Conservation (phyloP, 495 filamentous ascomycete genomes). For the Xylona heveae region DNA sequence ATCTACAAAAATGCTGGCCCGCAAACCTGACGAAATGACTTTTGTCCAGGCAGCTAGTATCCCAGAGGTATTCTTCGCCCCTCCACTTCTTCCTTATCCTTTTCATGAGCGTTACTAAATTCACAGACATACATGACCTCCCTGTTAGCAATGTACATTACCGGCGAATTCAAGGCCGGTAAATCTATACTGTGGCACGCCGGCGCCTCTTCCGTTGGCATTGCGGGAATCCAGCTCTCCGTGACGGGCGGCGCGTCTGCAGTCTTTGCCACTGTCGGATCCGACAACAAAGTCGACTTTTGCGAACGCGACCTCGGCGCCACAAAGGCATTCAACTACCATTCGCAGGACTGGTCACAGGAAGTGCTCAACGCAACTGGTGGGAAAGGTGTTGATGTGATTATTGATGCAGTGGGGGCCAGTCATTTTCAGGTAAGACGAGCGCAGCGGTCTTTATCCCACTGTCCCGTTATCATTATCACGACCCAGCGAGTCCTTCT, state of each 20-base stretch:
- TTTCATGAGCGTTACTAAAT: constrained; percentile 3
- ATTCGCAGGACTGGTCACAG: constrained; percentile 44
- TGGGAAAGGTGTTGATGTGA: constrained; percentile 55
- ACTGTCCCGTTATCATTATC: too few relatives aligned
- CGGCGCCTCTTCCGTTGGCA: constrained; percentile 67
- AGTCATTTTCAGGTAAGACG: constrained; percentile 58
- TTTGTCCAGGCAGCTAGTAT: constrained; percentile 56
- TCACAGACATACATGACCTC: constrained; percentile 77
- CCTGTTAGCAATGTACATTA: constrained; percentile 62
- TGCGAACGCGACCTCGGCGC: constrained; percentile 55
- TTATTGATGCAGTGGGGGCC: constrained; percentile 69
- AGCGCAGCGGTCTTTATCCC: too few relatives aligned
- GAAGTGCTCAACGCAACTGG: constrained; percentile 43
- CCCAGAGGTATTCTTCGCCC: constrained; percentile 23
- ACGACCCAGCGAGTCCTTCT: too few relatives aligned
- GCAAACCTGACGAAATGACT: constrained; percentile 54
- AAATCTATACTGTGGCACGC: constrained; percentile 80
- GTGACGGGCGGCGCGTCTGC: constrained; percentile 35
- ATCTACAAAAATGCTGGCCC: constrained; percentile 49
- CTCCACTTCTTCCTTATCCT: constrained; percentile 3
- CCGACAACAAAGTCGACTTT: constrained; percentile 61
- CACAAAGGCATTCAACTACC: constrained; percentile 62
- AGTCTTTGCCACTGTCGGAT: constrained; percentile 62
- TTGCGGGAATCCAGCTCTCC: constrained; percentile 70
- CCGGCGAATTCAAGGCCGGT: constrained; percentile 45